Conservation (phyloP, 2,329 filamentous ascomycete species). For the Acrocalymma vagum region DNA sequence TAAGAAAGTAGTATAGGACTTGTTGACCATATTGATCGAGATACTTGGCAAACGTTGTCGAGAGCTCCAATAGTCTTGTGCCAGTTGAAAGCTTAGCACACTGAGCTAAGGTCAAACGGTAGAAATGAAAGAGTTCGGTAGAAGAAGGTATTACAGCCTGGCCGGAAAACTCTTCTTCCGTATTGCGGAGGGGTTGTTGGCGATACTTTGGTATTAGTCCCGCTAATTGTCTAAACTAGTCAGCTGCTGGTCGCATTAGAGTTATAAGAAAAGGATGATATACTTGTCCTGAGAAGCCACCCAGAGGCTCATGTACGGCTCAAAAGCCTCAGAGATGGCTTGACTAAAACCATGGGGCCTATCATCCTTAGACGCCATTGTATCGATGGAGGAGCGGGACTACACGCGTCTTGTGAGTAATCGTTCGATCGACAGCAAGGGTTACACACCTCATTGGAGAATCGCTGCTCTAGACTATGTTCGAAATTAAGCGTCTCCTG, state of each 20-base stretch:
- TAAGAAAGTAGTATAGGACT: slow-evolving; percentile 78
- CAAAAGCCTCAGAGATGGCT: slow-evolving; percentile 94
- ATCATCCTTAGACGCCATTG: slow-evolving; percentile 80
- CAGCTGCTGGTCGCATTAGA: slow-evolving; percentile 17
- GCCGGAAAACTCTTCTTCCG: slow-evolving; percentile 90
- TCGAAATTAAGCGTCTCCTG: slow-evolving; percentile 98
- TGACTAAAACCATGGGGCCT: slow-evolving; percentile 82
- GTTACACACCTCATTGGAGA: slow-evolving; percentile 66
- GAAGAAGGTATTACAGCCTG: slow-evolving; percentile 92
- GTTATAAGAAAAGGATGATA: slow-evolving; percentile 12
- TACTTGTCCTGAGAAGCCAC: slow-evolving; percentile 91
- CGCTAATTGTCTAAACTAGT: slow-evolving; percentile 69
- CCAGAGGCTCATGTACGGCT: slow-evolving; percentile 96
- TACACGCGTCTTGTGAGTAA: slow-evolving; percentile 49
- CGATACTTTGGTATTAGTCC: slow-evolving; percentile 88
- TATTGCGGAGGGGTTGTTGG: slow-evolving; percentile 77
- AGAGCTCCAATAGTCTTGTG: slow-evolving; percentile 83
- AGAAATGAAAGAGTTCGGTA: slow-evolving; percentile 97
- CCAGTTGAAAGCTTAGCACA: slow-evolving; percentile 96
- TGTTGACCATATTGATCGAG: slow-evolving; percentile 95
- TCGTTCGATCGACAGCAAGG: neutral
- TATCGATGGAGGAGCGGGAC: slow-evolving; percentile 85
- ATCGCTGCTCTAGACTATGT: slow-evolving; percentile 85
- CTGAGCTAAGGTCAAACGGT: slow-evolving; percentile 89
- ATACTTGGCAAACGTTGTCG: slow-evolving; percentile 88